Percentiles rank a stretch among this genome's conserved stretches.
phyloP scores from a whole-genome alignment of 2,329 filamentous ascomycete species.

The Aspergillus tubingensis region DNA sequence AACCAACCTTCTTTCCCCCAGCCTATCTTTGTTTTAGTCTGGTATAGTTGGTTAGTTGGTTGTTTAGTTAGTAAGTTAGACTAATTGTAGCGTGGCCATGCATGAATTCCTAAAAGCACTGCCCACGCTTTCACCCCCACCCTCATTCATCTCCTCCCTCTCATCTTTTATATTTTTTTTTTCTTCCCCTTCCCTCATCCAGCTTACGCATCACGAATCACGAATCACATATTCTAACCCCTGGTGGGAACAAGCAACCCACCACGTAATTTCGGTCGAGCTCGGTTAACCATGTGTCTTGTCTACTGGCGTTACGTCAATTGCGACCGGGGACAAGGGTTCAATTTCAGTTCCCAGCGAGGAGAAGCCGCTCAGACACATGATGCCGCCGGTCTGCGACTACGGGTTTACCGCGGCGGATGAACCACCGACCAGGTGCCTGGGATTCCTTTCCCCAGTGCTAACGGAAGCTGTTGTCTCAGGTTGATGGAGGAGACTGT shows the following conservation, averaged over 20 bases:
- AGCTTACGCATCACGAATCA: constrained; percentile 11
- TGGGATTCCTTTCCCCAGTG: constrained; percentile 15
- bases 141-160: too few relatives aligned
- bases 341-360: too few relatives aligned
- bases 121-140: not conserved
- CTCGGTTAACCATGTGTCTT: not conserved
- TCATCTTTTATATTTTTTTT: too few relatives aligned
- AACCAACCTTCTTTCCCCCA: not conserved
- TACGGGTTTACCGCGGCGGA: constrained; percentile 1
- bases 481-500: not conserved
- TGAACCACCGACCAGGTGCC: constrained; percentile 23
- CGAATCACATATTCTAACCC: not conserved
- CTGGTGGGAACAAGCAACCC: not conserved
- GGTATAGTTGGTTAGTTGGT: not conserved
- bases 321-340: not conserved
- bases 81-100: not conserved
- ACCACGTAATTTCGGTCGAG: not conserved
- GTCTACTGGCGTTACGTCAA: not conserved
- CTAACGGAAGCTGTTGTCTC: not conserved
- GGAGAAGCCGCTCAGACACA: constrained; percentile 10
- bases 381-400: constrained; percentile 13
- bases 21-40: not conserved
- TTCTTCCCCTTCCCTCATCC: constrained; percentile 3
- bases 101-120: not conserved
- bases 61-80: not conserved